A percentile compares a stretch with the other conserved stretches of the same genome.
Conservation (phyloP, 2,329 filamentous ascomycete species). For the Aureobasidium musti region DNA sequence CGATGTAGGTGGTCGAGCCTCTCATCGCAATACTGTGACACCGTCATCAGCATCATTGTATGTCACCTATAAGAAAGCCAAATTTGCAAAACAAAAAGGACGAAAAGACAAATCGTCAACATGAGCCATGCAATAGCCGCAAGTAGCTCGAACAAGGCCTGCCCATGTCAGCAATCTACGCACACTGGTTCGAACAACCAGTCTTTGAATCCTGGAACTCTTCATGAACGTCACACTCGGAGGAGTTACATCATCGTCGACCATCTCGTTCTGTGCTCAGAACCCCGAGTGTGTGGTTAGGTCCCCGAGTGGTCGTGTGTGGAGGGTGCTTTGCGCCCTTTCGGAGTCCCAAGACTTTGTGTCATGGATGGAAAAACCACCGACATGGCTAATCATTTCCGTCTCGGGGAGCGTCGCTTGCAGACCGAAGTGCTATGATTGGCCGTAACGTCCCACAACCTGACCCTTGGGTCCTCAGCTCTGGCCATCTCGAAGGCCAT, state of each 20-base stretch:
- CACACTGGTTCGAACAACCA: neutral
- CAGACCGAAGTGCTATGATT: constrained; percentile 5
- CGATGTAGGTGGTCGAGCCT: neutral
- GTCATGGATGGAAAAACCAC: neutral
- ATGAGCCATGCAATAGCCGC: constrained; percentile 1
- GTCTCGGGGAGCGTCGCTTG: neutral
- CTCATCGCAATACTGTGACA: neutral
- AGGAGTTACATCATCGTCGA: neutral
- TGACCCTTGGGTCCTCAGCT: neutral
- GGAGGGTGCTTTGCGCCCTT: constrained; percentile 12
- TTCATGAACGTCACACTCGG: neutral
- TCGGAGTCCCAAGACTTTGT: constrained; percentile 11
- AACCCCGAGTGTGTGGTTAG: constrained; percentile 8
- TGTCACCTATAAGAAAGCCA: neutral
- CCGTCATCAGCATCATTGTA: constrained; percentile 3
- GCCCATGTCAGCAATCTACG: constrained; percentile 14
- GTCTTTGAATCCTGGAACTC: constrained; percentile 1
- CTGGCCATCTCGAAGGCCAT: neutral
- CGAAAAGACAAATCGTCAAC: neutral
- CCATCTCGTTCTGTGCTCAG: constrained; percentile 15
- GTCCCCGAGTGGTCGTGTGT: neutral
- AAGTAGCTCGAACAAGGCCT: neutral
- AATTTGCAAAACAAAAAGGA: neutral
- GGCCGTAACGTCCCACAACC: neutral
- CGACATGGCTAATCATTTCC: constrained; percentile 21